Evolutionary conservation across 345 rosid genomes (phyloP).

Genomic region (Brassica nigra): DNA sequence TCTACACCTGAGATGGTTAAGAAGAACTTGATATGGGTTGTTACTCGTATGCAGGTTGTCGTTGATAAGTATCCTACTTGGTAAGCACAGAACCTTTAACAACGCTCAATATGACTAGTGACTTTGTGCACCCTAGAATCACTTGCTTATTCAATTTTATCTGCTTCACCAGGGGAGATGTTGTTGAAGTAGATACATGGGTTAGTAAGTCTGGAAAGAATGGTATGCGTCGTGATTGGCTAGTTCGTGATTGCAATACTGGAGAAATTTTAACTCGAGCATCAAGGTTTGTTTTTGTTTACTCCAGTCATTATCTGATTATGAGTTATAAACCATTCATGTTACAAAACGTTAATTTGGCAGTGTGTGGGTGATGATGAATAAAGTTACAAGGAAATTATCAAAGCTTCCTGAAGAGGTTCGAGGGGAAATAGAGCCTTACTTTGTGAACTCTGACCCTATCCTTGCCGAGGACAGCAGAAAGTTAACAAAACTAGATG

Average conservation of each 20-base stretch:
- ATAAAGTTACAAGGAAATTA: conserved; percentile 86
- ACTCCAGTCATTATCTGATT: neutral
- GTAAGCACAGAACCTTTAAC: conserved; percentile 41
- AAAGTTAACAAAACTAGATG: conserved; percentile 85
- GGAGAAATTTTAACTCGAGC: conserved; percentile 89
- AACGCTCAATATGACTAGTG: neutral
- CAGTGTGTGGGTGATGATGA: conserved; percentile 99
- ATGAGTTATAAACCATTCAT: conserved; percentile 4
- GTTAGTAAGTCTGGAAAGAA: conserved; percentile 86
- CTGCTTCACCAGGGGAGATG: conserved; percentile 80
- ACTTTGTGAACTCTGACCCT: conserved; percentile 70
- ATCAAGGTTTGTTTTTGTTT: conserved; percentile 59
- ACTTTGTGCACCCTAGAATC: neutral
- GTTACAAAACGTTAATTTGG: conserved; percentile 14
- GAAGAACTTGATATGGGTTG: conserved; percentile 95
- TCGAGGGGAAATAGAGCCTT: conserved; percentile 80
- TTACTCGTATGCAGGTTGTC: conserved; percentile 87
- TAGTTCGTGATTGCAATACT: conserved; percentile 65
- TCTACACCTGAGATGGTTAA: conserved; percentile 95
- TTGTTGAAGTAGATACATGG: conserved; percentile 89
- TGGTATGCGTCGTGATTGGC: conserved; percentile 98
- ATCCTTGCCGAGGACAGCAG: conserved; percentile 79
- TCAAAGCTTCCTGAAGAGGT: conserved; percentile 95
- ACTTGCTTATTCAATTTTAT: conserved; percentile 7
- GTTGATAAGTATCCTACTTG: conserved; percentile 94